Base-by-base conservation (phyloP, 176 grass and related monocot species). In the Cenchrus americanus region DNA sequence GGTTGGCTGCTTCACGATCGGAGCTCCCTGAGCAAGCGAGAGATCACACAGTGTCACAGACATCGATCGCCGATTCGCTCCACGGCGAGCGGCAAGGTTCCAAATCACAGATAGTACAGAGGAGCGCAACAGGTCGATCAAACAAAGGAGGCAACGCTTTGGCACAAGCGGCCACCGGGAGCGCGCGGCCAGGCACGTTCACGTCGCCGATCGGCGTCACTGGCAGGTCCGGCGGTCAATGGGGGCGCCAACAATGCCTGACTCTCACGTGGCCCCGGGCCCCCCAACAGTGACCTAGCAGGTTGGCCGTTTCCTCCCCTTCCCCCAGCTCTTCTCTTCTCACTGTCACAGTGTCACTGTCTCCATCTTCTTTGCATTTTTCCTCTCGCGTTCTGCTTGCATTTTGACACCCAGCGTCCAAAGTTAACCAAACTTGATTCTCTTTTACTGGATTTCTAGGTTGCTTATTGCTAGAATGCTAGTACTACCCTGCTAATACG, bases 221-320 rank as follows among this genome's bases (percentile, higher is more conserved):
- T 21, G 26, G 11, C 60, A 48, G 11, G 73, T 21, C 58, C 73
- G 64, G 65, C 15, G 74, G 73, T 82, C 78, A 82, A 82, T 78
- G 73, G 71, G 79, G 55, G 51, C 55, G 69, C 69, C 69, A 73
- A 73, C 88, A 83, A 73, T 60, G 84, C 41, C 83, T 49, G 83
- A 60, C 43, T 47, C 72, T 86, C 88, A 90, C 83, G 79, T 86
- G 84, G 83, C 66, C 40, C 5, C 1, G 59, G 7, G 66, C 68
- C 88, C 83, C 21, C 41, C 8, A 37, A 86, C 83, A 86, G 83
- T 27, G 88, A 86, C 79, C n/a, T 34, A 30, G 27, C 71, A 18
- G 73, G 4, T 17, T 86, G 83, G 55, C 82, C 69, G 62, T 74
- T 79, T 26, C 81, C 44, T 58, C 14, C 22, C 22, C 59, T 50